A percentile compares a stretch with the other conserved stretches of the same genome.
phyloP scores from a whole-genome alignment of 768 basidiomycete species.

The Leccinum longicurvipes region DNA sequence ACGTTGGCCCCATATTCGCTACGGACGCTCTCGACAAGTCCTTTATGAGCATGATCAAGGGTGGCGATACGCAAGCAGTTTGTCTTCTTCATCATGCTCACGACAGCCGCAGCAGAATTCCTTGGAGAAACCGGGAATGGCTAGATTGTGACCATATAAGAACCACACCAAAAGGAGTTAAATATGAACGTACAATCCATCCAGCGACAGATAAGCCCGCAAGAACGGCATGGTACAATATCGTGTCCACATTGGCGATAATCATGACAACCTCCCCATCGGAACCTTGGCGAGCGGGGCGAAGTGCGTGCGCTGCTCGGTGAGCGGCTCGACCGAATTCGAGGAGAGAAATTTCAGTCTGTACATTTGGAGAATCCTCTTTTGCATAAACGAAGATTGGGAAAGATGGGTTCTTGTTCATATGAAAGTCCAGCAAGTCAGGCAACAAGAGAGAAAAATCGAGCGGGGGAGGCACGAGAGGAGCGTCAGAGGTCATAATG shows the following conservation, averaged over 20 bases:
- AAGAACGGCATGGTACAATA: constrained; percentile 33
- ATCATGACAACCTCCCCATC: constrained; percentile 23
- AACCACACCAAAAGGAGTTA: constrained; percentile 22
- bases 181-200: constrained; percentile 26
- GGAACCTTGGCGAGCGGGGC: constrained; percentile 29
- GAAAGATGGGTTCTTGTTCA: constrained; percentile 22
- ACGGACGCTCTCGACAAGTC: constrained; percentile 11
- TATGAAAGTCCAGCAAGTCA: constrained; percentile 25
- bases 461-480: constrained; percentile 19
- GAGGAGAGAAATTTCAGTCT: constrained; percentile 22
- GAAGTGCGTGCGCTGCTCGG: constrained; percentile 38
- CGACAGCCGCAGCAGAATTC: constrained; percentile 42
- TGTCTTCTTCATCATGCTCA: constrained; percentile 21
- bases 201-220: constrained; percentile 40
- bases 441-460: constrained; percentile 23
- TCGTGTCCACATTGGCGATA: constrained; percentile 30
- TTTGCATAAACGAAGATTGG: constrained; percentile 20
- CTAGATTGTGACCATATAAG: constrained; percentile 16
- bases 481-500: not conserved
- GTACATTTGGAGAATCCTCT: constrained; percentile 4
- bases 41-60: constrained; percentile 14
- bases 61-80: constrained; percentile 21
- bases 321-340: constrained; percentile 31
- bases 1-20: not conserved
- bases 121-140: constrained; percentile 38